These are phyloP conservation scores for Trematosphaeria pertusa DNA, from an alignment of 2,329 filamentous ascomycete species.

Conservation along the genomic window DNA sequence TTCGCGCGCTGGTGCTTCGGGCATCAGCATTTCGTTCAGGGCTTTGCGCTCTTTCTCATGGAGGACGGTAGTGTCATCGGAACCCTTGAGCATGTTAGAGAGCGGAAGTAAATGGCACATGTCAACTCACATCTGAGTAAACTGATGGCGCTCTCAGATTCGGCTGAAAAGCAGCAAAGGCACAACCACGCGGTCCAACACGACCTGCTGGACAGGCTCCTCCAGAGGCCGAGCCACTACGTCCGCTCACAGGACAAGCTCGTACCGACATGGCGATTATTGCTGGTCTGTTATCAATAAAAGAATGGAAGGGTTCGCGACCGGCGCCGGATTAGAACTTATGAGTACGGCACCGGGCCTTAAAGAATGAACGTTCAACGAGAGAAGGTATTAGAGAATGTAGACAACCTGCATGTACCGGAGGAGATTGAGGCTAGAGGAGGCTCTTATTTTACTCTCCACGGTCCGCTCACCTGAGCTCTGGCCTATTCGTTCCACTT, in stretches of 20 bases:
- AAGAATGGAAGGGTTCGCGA: constrained; percentile 12
- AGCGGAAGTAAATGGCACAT: background rate
- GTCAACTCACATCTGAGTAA: constrained; percentile 21
- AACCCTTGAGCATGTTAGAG: constrained; percentile 10
- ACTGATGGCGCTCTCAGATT: constrained; percentile 17
- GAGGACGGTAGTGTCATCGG: constrained; percentile 13
- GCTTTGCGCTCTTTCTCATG: constrained; percentile 24
- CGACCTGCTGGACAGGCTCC: constrained; percentile 20
- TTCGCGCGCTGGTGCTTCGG: constrained; percentile 24
- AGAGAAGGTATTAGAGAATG: constrained; percentile 3
- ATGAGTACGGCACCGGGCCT: constrained; percentile 4
- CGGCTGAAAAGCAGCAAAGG: constrained; percentile 29
- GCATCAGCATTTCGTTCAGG: constrained; percentile 28
- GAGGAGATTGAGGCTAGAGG: no score
- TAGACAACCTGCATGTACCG: no score
- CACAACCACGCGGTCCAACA: constrained; percentile 25
- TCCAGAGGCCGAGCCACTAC: constrained; percentile 8
- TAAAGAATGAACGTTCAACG: no score
- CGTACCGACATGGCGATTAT: constrained; percentile 15
- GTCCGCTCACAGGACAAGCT: constrained; percentile 21
- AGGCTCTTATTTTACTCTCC: no score
- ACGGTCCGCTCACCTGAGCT: no score
- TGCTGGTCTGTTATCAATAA: background rate
- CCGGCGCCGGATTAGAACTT: constrained; percentile 12
- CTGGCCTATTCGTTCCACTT: no score